A percentile compares a stretch with the other conserved stretches of the same genome.
These are phyloP conservation scores for Geotrichum bryndzae DNA, from an alignment of 1,139 yeast species.

Conservation along the genomic window DNA sequence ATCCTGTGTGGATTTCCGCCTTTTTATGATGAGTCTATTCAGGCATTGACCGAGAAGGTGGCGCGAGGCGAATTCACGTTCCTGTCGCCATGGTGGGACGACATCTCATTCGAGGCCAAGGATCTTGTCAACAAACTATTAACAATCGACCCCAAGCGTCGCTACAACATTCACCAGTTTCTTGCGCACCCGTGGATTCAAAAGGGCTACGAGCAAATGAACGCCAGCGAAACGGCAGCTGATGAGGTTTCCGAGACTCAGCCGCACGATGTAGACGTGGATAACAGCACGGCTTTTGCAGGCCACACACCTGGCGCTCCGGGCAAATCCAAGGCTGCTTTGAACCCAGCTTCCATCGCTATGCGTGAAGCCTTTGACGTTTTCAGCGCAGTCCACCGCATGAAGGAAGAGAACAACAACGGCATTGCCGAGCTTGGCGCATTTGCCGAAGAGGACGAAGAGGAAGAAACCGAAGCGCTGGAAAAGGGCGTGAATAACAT, in stretches of 20 bases:
- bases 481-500: not conserved
- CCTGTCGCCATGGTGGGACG: slow-evolving; percentile 96
- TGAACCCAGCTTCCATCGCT: slow-evolving; percentile 80
- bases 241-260: not conserved
- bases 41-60: slow-evolving; percentile 73
- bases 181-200: slow-evolving; percentile 81
- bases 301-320: slow-evolving; percentile 22
- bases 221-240: not conserved
- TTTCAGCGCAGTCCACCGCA: slow-evolving; percentile 87
- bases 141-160: slow-evolving; percentile 71
- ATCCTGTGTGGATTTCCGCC: slow-evolving; percentile 94
- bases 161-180: slow-evolving; percentile 75
- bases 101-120: slow-evolving; percentile 73
- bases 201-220: slow-evolving; percentile 26
- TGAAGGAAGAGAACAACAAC: slow-evolving; percentile 73
- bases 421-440: slow-evolving; percentile 19
- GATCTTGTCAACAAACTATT: slow-evolving; percentile 66
- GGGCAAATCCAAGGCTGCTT: slow-evolving; percentile 31
- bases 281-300: slow-evolving; percentile 12
- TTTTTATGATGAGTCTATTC: slow-evolving; percentile 82
- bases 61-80: slow-evolving; percentile 78
- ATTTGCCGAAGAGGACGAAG: slow-evolving; percentile 17
- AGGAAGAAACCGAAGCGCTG: slow-evolving; percentile 5
- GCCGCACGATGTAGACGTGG: not conserved
- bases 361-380: slow-evolving; percentile 93